These are phyloP conservation scores for Catunica adiposa DNA, from an alignment of 2,329 filamentous ascomycete species.

Conservation along the genomic window DNA sequence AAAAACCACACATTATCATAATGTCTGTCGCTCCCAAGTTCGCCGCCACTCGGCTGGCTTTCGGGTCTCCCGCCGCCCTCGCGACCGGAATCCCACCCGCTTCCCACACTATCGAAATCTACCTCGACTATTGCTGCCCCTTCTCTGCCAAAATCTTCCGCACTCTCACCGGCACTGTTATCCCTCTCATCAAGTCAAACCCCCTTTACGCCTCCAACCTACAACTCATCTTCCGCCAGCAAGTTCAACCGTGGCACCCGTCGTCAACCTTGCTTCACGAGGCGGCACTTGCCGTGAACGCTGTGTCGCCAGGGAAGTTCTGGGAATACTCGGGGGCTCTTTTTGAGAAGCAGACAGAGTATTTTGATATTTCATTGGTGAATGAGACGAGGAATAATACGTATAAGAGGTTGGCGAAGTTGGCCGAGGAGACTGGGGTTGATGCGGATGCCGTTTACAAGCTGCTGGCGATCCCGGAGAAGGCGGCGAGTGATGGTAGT, in stretches of 20 bases:
- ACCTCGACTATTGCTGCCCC: constrained; percentile 85
- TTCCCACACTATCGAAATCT: constrained; percentile 45
- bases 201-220: constrained; percentile 40
- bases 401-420: constrained; percentile 59
- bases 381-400: constrained; percentile 73
- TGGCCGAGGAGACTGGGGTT: constrained; percentile 54
- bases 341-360: constrained; percentile 50
- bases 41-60: constrained; percentile 50
- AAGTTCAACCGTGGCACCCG: constrained; percentile 91
- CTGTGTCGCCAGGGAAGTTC: constrained; percentile 53
- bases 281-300: constrained; percentile 65
- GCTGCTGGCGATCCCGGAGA: constrained; percentile 51
- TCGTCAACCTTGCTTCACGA: constrained; percentile 69
- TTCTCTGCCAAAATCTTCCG: constrained; percentile 54
- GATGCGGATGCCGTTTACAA: constrained; percentile 53
- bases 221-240: constrained; percentile 71
- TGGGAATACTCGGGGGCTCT: constrained; percentile 61
- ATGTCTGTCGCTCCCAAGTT: constrained; percentile 71
- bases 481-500: constrained; percentile 46
- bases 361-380: constrained; percentile 73
- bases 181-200: constrained; percentile 45
- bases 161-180: constrained; percentile 51
- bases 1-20: neutral
- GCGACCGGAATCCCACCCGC: constrained; percentile 25
- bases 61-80: constrained; percentile 24